These are phyloP conservation scores for Rhizopogon roseolus DNA, from an alignment of 768 basidiomycete species.

Conservation along the genomic window DNA sequence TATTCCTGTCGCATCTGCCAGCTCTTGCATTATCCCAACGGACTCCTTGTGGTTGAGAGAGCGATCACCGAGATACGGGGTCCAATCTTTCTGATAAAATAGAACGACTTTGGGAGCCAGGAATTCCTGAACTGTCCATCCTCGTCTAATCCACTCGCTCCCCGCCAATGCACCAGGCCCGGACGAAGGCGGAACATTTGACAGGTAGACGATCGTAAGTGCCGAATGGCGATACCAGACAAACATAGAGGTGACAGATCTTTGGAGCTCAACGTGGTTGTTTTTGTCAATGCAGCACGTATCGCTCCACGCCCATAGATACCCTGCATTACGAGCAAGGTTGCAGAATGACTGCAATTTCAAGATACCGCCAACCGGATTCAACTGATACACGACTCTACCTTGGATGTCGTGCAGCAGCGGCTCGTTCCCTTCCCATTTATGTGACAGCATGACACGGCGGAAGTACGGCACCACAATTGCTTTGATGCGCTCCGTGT, in stretches of 20 bases:
- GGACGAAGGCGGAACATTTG: not conserved
- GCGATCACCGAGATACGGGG: not conserved
- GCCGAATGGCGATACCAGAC: not conserved
- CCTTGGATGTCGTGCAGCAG: not conserved
- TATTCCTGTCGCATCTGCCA: not conserved
- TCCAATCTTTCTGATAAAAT: slow-evolving; percentile 21
- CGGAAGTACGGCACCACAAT: not conserved
- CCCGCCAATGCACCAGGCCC: not conserved
- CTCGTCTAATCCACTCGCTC: slow-evolving; percentile 1
- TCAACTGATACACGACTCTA: not conserved
- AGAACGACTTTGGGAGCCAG: slow-evolving; percentile 22
- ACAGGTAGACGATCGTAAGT: not conserved
- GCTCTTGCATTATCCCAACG: not conserved
- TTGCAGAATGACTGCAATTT: slow-evolving; percentile 2
- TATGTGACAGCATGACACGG: not conserved
- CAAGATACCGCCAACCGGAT: not conserved
- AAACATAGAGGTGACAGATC: not conserved
- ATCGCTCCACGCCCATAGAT: not conserved
- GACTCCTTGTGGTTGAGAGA: not conserved
- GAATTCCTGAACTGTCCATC: slow-evolving; percentile 24
- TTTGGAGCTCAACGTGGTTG: not conserved
- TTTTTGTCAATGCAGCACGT: not conserved
- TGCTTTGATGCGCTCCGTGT: not conserved
- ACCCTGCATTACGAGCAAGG: slow-evolving; percentile 8
- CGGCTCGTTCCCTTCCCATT: not conserved